phyloP scores from a whole-genome alignment of 768 basidiomycete species.

The Suillus variegatus region DNA sequence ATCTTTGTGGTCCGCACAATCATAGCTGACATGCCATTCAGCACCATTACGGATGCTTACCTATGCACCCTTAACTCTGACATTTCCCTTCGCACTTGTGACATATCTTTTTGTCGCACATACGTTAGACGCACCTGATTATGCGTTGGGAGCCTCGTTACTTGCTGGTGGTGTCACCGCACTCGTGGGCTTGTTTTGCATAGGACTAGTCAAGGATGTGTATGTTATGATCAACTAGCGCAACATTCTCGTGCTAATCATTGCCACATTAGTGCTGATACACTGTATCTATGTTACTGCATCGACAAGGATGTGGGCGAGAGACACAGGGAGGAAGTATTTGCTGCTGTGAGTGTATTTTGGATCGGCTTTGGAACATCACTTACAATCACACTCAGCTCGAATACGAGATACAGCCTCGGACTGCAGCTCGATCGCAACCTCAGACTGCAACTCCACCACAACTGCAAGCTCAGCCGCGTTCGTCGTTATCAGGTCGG shows the following conservation, averaged over 20 bases:
- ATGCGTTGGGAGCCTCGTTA: constrained; percentile 74
- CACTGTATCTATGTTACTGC: constrained; percentile 67
- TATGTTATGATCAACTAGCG: constrained; percentile 33
- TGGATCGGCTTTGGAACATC: background rate
- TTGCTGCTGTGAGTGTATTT: constrained; percentile 47
- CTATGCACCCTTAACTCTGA: constrained; percentile 72
- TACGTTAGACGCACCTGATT: constrained; percentile 64
- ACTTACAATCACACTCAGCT: constrained; percentile 31
- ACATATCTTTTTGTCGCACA: constrained; percentile 92
- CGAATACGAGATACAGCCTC: constrained; percentile 38
- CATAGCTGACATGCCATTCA: constrained; percentile 22
- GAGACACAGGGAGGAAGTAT: constrained; percentile 52
- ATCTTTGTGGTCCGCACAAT: background rate
- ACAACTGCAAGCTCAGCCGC: constrained; percentile 19
- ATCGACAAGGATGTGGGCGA: constrained; percentile 60
- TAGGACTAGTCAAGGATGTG: constrained; percentile 79
- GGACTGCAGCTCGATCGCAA: constrained; percentile 15
- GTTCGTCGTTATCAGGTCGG: constrained; percentile 3
- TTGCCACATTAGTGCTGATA: constrained; percentile 49
- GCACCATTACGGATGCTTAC: constrained; percentile 72
- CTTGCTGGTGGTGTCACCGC: constrained; percentile 80
- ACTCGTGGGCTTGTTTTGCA: constrained; percentile 80
- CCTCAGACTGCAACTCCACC: constrained; percentile 17
- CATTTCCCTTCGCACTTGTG: constrained; percentile 77
- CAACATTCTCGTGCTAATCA: background rate